A percentile compares a stretch with the other conserved stretches of the same genome.
phyloP scores from a whole-genome alignment of 768 basidiomycete species.

The Russula vinacea region DNA sequence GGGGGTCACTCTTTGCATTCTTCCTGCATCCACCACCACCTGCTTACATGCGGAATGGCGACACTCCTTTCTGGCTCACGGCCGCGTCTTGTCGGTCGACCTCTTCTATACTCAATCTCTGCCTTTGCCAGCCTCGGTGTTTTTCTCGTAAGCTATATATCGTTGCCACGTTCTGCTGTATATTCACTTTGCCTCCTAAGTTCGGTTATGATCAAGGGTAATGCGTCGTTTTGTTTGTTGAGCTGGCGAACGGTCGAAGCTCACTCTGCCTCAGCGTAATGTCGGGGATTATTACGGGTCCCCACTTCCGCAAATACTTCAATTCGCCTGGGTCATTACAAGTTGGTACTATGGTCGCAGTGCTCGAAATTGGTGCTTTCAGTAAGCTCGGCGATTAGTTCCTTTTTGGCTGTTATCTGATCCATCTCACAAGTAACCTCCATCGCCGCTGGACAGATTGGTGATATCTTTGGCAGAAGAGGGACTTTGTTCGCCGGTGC shows the following conservation, averaged over 20 bases:
- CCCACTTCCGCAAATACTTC: conserved; percentile 80
- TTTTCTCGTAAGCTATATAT: conserved; percentile 59
- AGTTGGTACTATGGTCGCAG: conserved; percentile 94
- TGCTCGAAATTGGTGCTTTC: conserved; percentile 89
- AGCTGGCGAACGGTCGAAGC: conserved; percentile 23
- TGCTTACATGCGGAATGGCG: conserved; percentile 54
- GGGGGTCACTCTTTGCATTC: conserved; percentile 5
- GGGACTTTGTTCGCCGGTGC: conserved; percentile 84
- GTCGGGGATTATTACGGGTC: conserved; percentile 88
- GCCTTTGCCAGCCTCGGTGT: conserved; percentile 81
- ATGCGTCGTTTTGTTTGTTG: conserved; percentile 17
- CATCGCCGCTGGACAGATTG: conserved; percentile 81
- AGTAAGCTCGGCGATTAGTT: conserved; percentile 43
- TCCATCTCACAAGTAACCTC: conserved; percentile 64
- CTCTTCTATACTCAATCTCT: conserved; percentile 75
- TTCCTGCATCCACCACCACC: conserved; percentile 19
- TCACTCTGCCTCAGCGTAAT: conserved; percentile 56
- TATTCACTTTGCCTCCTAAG: conserved; percentile 38
- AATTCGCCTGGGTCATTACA: conserved; percentile 68
- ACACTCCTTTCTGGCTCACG: conserved; percentile 35
- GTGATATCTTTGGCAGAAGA: conserved; percentile 81
- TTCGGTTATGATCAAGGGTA: conserved; percentile 90
- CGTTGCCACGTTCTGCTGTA: not conserved
- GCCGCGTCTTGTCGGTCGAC: conserved; percentile 68
- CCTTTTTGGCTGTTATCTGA: conserved; percentile 6